These are phyloP conservation scores for Mycena vulgaris DNA, from an alignment of 768 basidiomycete genomes.

Conservation along the genomic window DNA sequence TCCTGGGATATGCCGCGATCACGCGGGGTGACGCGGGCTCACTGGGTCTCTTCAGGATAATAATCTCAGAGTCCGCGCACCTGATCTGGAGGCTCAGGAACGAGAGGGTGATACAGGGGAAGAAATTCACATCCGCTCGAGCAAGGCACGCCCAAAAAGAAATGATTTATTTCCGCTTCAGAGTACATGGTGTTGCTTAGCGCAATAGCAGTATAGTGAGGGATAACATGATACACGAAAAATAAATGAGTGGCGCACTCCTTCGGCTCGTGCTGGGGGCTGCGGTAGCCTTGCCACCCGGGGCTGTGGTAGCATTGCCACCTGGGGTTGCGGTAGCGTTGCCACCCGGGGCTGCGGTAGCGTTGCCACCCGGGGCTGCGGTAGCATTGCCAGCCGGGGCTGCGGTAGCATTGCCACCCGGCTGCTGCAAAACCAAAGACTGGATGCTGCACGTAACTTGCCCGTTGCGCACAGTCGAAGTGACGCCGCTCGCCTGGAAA, in stretches of 20 bases:
- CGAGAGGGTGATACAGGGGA: neutral
- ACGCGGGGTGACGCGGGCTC: neutral
- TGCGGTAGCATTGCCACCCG: conserved; percentile 26
- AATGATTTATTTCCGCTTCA: conserved; percentile 22
- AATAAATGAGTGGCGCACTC: conserved; percentile 20
- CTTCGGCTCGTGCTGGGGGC: conserved; percentile 16
- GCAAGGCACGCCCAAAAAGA: conserved; percentile 17
- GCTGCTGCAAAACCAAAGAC: conserved; percentile 28
- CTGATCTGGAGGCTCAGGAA: no score
- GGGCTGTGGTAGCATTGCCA: no score
- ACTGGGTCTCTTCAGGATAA: conserved; percentile 20
- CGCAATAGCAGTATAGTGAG: conserved; percentile 15
- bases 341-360: no score
- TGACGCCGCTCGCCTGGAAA: conserved; percentile 28
- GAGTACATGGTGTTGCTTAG: conserved; percentile 19
- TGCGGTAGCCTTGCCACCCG: neutral
- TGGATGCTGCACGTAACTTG: conserved; percentile 28
- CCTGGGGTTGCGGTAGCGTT: no score
- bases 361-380: no score
- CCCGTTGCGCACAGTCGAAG: conserved; percentile 12
- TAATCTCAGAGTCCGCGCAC: conserved; percentile 28
- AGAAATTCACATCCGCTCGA: conserved; percentile 1
- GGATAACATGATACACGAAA: conserved; percentile 20
- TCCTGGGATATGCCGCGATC: neutral
- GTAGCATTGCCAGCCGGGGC: no score